Base-by-base conservation (phyloP, 208 protist species). In the Trypanosoma theileri region DNA sequence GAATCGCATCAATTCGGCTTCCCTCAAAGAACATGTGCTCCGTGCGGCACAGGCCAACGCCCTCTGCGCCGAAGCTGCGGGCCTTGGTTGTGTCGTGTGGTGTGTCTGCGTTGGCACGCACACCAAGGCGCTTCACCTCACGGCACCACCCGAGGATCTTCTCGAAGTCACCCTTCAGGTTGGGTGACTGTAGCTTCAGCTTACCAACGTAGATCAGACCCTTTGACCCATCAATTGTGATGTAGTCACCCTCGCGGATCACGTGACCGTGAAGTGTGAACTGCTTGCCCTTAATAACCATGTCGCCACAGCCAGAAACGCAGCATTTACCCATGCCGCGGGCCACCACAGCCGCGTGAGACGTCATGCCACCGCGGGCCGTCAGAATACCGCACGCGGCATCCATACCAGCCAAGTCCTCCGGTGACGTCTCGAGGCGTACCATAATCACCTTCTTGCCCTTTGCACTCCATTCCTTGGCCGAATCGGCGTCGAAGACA, bases 21-120 rank as follows among this genome's bases (percentile, higher is more conserved):
- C 74, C 81, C 63, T 91, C 83, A 70, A 98, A 97, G 88, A 98
- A 98, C 97, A 98, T 98, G 84, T 98, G 96, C 90, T 98, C 97
- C 42, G 97, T 98, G 28, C 97, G 82, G 78, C 85, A 90, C 46
- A 98, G 91, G 28, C 97, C 97, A 69, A 98, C 93, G 62, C 97
- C 97, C 75, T 97, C 87, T n/a, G 94, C 92, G 44, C 96, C 96
- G 71, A 97, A 98, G 53, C 76, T 65, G 57, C 76, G 63, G 26
- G 95, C 95, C 31, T 73, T 89, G 41, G 48, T 56, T 21, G 88
- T 73, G 69, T 98, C 96, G n/a, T 26, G 22, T 12, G 86, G 82
- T 52, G 90, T 98, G 45, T 98, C 96, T 8, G 95, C 96, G 71
- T 98, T 98, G 24, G 93, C 86, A 57, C 88, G 87, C 35, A 98